Evolutionary conservation across 1,139 yeast genomes (phyloP), one percentile per base, ranked within the genome.

Genomic region (Suhomyces chickasaworum): DNA sequence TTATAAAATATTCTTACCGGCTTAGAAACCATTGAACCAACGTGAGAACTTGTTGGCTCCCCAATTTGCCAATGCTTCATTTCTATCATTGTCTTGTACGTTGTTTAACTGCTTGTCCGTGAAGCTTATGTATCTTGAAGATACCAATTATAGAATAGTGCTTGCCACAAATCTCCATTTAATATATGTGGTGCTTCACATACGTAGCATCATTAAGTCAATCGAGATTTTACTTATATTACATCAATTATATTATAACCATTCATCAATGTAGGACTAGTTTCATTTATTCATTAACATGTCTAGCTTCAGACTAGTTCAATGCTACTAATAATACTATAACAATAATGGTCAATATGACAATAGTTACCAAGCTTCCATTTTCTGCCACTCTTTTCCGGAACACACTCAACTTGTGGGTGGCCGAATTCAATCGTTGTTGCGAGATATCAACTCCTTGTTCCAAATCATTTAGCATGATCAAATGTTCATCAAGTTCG

Each of bases 361-460:
- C 66, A 29, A 88, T 88, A 0, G 91, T 84, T 36, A 83, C 72
- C 70, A 88, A 71, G 43, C 88, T 84, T 1, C 93, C 91, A 57
- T 86, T 83, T 58, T 86, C 89, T 47, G 77, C 75, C 16, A 84
- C 79, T 55, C 72, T 77, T 13, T 74, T 68, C 43, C 84, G 73
- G 57, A 88, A 86, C 37, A 66, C 70, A 31, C 66, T 72, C 45
- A 89, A 70, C 39, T 84, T 73, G 46, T 69, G 65, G 29, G 75
- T 72, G 1, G 95, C 93, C 7, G 74, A 68, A 32, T 70, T 68
- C 35, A 89, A 62, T 42, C 85, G 68, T 39, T 65, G 58, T 29
- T 75, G 76, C 6, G 87, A 76, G 27, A 69, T 57, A 51, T 84
- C 90, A 12, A 86, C 79, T 16, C 86, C 83, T 30, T 68, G 67